Evolutionary conservation across 257 asterid species (phyloP).

Genomic region (Cruciata laevipes): DNA sequence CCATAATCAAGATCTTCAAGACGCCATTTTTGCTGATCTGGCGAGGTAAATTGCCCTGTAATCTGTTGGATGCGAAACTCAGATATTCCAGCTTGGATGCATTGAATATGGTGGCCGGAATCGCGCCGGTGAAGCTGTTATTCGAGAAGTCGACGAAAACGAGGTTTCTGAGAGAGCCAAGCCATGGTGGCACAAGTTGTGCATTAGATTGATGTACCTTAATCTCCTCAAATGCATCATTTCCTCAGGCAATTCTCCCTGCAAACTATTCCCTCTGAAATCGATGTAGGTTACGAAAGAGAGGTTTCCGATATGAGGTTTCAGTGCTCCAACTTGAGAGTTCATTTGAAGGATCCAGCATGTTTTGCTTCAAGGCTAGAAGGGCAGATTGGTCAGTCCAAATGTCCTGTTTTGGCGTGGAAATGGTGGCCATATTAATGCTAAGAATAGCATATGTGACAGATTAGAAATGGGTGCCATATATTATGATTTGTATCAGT

Average conservation of each 20-base stretch:
- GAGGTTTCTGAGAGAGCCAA: constrained; percentile 11
- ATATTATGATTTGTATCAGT: no score
- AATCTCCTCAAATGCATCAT: constrained; percentile 6
- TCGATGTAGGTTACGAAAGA: constrained; percentile 20
- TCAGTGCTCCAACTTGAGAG: constrained; percentile 11
- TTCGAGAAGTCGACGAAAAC: background rate
- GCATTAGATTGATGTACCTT: constrained; percentile 1
- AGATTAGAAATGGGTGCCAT: no score
- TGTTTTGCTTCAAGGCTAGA: constrained; percentile 1
- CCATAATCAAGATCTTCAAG: background rate
- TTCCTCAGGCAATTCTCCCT: constrained; percentile 16
- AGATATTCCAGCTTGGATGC: background rate
- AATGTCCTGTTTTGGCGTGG: background rate
- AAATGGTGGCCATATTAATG: background rate
- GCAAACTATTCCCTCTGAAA: constrained; percentile 19
- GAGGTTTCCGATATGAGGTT: constrained; percentile 4
- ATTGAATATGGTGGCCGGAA: constrained; percentile 19
- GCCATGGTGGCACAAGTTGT: constrained; percentile 21
- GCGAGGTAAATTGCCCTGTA: constrained; percentile 12
- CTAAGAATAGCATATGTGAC: background rate
- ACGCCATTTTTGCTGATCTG: background rate
- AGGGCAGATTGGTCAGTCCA: constrained; percentile 6
- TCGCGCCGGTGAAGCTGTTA: constrained; percentile 15
- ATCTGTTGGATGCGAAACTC: background rate
- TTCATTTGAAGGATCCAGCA: background rate